A percentile compares a stretch with the other conserved stretches of the same genome.
These are phyloP conservation scores for Thielaviopsis populi DNA, from an alignment of 2,329 filamentous ascomycete genomes.

Conservation along the genomic window DNA sequence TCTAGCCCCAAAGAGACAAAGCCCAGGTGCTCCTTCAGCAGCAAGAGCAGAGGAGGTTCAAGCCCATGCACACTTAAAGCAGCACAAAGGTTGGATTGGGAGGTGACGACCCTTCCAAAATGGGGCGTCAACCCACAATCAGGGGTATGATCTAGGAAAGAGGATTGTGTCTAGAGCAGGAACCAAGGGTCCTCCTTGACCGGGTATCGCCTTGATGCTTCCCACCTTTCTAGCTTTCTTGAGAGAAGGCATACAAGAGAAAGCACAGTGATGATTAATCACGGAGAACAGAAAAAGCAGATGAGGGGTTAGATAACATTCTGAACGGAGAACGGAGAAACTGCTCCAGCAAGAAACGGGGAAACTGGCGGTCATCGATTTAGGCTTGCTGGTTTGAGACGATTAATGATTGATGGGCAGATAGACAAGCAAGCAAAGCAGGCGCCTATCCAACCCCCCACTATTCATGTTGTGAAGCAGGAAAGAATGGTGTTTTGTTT, in stretches of 20 bases:
- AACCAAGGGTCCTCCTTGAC: not conserved
- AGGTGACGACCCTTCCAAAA: not conserved
- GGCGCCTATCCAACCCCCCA: not conserved
- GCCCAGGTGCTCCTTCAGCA: not conserved
- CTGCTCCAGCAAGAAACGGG: not conserved
- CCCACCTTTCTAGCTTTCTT: not conserved
- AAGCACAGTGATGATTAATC: not conserved
- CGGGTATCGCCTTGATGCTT: not conserved
- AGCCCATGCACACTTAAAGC: not conserved
- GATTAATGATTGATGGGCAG: not conserved
- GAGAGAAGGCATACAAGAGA: not conserved
- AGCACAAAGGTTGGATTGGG: conserved; percentile 1
- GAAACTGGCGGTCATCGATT: not conserved
- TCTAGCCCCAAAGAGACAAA: conserved; percentile 4
- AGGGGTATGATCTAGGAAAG: not conserved
- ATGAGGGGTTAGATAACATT: not conserved
- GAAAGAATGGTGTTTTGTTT: not conserved
- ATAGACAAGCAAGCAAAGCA: not conserved
- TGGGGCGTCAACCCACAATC: not conserved
- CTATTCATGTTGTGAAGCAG: not conserved
- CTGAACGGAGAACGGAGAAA: not conserved
- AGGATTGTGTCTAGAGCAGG: conserved; percentile 2
- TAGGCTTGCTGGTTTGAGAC: not conserved
- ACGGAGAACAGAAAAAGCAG: not conserved
- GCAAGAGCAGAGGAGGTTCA: not conserved